These are phyloP conservation scores for Epichloe typhina DNA, from an alignment of 2,329 filamentous ascomycete genomes.

Conservation along the genomic window DNA sequence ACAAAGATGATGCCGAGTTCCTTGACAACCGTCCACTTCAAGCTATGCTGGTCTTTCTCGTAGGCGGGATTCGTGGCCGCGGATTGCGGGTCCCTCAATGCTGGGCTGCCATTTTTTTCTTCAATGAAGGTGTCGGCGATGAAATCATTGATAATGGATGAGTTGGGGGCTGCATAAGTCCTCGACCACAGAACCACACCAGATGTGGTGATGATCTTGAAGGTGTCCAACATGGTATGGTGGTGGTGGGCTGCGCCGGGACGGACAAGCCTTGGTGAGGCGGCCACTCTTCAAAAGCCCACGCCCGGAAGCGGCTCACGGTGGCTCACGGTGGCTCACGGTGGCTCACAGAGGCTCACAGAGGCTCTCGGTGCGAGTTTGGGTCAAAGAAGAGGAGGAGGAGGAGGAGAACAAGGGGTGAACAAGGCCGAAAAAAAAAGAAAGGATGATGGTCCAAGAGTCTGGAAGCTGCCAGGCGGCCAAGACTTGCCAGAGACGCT, in stretches of 20 bases:
- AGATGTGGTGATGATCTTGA: conserved; percentile 91
- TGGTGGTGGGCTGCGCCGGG: conserved; percentile 24
- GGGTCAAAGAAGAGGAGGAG: not conserved
- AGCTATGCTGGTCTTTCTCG: conserved; percentile 81
- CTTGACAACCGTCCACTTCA: conserved; percentile 89
- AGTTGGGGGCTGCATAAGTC: conserved; percentile 66
- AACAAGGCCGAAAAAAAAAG: not conserved
- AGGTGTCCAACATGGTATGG: conserved; percentile 79
- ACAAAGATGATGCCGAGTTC: conserved; percentile 94
- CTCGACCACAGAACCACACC: conserved; percentile 96
- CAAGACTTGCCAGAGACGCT: too few relatives aligned
- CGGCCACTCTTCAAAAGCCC: not conserved
- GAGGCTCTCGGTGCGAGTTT: too few relatives aligned
- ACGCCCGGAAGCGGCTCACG: too few relatives aligned
- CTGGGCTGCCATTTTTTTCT: conserved; percentile 58
- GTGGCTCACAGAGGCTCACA: not conserved
- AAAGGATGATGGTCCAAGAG: not conserved
- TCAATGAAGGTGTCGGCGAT: conserved; percentile 97
- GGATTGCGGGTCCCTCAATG: conserved; percentile 45
- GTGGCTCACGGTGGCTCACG: not conserved
- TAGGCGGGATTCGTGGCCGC: conserved; percentile 59
- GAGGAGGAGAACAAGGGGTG: not conserved
- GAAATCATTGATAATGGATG: conserved; percentile 80
- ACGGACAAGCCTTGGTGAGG: not conserved
- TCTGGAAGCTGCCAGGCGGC: not conserved